Base-by-base conservation (phyloP, 1,284 basidiomycete genomes). In the Trametes versicolor region DNA sequence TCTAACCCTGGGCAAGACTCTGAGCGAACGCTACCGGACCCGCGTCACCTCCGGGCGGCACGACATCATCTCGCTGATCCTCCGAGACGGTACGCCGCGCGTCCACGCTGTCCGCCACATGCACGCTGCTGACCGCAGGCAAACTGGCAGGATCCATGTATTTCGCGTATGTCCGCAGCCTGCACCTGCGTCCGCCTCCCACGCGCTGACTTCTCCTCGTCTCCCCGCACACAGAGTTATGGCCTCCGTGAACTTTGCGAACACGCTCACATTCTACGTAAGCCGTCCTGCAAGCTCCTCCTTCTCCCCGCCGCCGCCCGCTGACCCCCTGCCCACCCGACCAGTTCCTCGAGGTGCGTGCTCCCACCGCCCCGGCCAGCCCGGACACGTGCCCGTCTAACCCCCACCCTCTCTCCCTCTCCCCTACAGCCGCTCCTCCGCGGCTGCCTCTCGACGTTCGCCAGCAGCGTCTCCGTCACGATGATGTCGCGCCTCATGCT, bases 401-500 rank as follows among this genome's bases (percentile, higher is more conserved):
- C 10, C 19, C 17, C 29, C 51, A 12, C 21, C 36, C 23, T 7
- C 15, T 17, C 47, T 6, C 6, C 19, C 32, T 29, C 53, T 12
- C 45, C 29, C 8, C 29, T 32, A 23, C n/a, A 79, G 78, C 72
- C 76, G 23, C 53, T 72, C 13, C 69, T 74, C 27, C 72, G 72
- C 45, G 74, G 75, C 45, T 66, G 69, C 27, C 72, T 76, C 32
- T 74, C 76, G 4, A 76, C 76, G 0, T 70, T 73, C 34, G 73
- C 75, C 9, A 70, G 71, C 60, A 79, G 77, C 64, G 69, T 80
- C 19, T 77, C 79, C 15, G 70, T 79, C n/a, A 74, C 74, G 27
- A 72, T 80, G 74, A 76, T 79, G 72, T 78, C 78, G 32, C 75
- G 78, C 29, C 72, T 80, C n/a, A 77, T 79, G 72, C 75, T 80